Base-by-base conservation (phyloP, 129 eudicot species). In the Logfia minima region DNA sequence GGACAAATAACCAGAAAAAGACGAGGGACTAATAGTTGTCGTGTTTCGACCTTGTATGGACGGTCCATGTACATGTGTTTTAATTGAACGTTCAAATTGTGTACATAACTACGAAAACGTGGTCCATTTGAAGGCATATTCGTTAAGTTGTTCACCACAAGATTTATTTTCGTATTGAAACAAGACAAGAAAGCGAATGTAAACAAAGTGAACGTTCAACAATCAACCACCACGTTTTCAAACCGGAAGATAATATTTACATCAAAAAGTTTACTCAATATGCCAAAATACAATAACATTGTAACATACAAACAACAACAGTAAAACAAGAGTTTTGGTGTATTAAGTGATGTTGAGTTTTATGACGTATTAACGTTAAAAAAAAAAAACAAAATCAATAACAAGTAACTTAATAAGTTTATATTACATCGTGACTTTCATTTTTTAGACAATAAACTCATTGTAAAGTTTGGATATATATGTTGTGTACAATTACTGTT, bases 111-210 rank as follows among this genome's bases (percentile, higher is more conserved):
- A 68, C 43, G 37, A 23, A 19, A 4, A 7, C 9, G 68, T 66
- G 83, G 83, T 65, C 79, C 70, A 66, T 22, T 31, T 0, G 79
- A 65, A 66, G 51, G 18, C 19, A 80, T 39, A 73, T 61, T n/a
- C 24, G 29, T 17, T 51, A 23, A 68, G 4, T 51, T 26, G 28
- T 35, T 66, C 45, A 32, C 62, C 28, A 43, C 43, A 48, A n/a
- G 43, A 32, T 66, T 56, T 66, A 64, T 6, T 67, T 19, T 58
- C 13, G 64, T 24, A 8, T 56, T 21, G 9, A 74, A 70, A 66
- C 52, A 39, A 24, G 22, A 74, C 59, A 67, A 53, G 62, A 80
- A 80, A 79, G 21, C 26, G 8, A 26, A 52, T n/a, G 35, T 37
- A 61, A 79, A 10, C 10, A 5, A 70, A 29, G 16, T 35, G 19